A percentile compares a stretch with the other conserved stretches of the same genome.
These are phyloP conservation scores for Solanum commersonii DNA, from an alignment of 257 asterid species.

Conservation along the genomic window DNA sequence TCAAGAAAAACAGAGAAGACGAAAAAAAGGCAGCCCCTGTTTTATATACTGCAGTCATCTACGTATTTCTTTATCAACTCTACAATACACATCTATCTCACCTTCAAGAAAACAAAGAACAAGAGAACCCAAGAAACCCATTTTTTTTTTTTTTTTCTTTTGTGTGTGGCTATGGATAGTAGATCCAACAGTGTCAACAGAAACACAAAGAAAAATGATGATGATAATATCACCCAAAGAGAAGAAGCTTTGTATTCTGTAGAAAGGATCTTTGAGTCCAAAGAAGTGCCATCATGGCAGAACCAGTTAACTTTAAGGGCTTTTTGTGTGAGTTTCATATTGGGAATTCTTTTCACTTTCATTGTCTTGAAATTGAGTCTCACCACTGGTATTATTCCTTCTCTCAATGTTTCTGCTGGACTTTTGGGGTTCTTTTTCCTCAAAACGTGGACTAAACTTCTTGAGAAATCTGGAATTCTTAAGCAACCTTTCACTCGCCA, in stretches of 20 bases:
- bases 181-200: not conserved
- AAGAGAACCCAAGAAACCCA: not conserved
- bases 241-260: conserved; percentile 22
- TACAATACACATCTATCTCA: not conserved
- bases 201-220: conserved; percentile 12
- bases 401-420: conserved; percentile 89
- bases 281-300: conserved; percentile 84
- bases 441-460: conserved; percentile 66
- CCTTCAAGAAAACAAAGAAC: not conserved
- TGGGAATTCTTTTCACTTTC: conserved; percentile 69
- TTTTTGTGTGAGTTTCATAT: conserved; percentile 48
- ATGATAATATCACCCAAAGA: not conserved
- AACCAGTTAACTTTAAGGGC: conserved; percentile 75
- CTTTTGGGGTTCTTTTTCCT: conserved; percentile 89
- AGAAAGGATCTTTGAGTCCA: conserved; percentile 64
- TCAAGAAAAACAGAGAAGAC: not conserved
- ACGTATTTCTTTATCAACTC: not conserved
- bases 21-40: not conserved
- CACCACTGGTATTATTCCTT: conserved; percentile 88
- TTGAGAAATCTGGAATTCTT: conserved; percentile 56
- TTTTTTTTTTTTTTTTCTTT: too few relatives aligned
- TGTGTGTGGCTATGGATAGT: not conserved
- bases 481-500: conserved; percentile 85
- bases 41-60: not conserved
- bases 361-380: conserved; percentile 88